phyloP scores from a whole-genome alignment of 2,329 filamentous ascomycete species.

The Trichoderma sp. region DNA sequence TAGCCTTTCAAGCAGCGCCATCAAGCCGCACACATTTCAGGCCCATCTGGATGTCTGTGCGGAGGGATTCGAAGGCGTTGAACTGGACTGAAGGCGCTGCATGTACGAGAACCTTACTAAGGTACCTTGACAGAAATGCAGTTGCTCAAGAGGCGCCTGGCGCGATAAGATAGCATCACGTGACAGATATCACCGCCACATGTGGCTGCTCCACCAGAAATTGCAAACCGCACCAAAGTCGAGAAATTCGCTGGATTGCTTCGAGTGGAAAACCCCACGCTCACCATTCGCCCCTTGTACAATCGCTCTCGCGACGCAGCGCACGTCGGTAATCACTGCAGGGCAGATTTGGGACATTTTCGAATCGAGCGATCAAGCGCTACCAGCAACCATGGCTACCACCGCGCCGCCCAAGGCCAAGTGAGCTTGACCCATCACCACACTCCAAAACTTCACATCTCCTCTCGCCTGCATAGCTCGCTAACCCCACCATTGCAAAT shows the following conservation, averaged over 20 bases:
- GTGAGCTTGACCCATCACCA: constrained; percentile 36
- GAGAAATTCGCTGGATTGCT: constrained; percentile 42
- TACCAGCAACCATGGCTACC: constrained; percentile 44
- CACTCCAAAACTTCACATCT: constrained; percentile 16
- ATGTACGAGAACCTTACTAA: no score
- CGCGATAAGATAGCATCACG: constrained; percentile 33
- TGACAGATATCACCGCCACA: constrained; percentile 31
- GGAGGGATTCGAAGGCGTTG: no score
- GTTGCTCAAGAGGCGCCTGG: no score
- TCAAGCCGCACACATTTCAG: not conserved
- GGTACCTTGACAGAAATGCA: not conserved
- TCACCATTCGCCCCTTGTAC: constrained; percentile 33
- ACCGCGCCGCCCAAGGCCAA: constrained; percentile 46
- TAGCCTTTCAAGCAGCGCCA: not conserved
- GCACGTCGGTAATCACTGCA: constrained; percentile 12
- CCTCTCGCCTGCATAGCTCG: constrained; percentile 27
- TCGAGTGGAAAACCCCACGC: constrained; percentile 45
- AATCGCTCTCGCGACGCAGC: constrained; percentile 17
- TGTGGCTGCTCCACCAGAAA: constrained; percentile 44
- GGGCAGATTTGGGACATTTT: not conserved
- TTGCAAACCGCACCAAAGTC: constrained; percentile 45
- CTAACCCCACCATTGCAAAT: constrained; percentile 44
- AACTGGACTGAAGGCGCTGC: no score
- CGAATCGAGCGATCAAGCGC: not conserved
- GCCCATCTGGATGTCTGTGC: no score